A percentile compares a stretch with the other conserved stretches of the same genome.
These are phyloP conservation scores for Beta macrorhiza DNA, from an alignment of 179 eudicot genomes.

Conservation along the genomic window DNA sequence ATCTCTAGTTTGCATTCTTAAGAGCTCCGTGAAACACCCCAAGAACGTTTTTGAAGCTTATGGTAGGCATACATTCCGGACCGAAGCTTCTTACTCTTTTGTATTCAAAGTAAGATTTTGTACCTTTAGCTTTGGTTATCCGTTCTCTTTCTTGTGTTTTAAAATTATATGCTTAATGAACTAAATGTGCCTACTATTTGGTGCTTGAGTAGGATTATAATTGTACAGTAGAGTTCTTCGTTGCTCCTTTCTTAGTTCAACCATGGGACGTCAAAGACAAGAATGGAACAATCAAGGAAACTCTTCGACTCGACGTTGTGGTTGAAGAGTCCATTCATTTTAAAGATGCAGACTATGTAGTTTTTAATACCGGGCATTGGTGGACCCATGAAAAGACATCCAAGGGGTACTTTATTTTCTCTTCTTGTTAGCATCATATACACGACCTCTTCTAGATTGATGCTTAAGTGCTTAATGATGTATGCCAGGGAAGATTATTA, in stretches of 20 bases:
- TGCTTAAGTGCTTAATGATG: not conserved
- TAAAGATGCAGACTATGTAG: constrained; percentile 61
- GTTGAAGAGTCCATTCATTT: constrained; percentile 51
- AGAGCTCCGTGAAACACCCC: constrained; percentile 44
- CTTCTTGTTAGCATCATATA: not conserved
- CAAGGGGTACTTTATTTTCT: constrained; percentile 51
- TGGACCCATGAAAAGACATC: constrained; percentile 96
- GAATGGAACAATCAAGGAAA: constrained; percentile 67
- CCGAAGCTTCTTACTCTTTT: constrained; percentile 79
- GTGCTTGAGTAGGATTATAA: constrained; percentile 58
- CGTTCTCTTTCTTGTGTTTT: not conserved
- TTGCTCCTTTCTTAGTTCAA: constrained; percentile 83
- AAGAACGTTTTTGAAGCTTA: constrained; percentile 64
- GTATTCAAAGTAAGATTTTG: constrained; percentile 63
- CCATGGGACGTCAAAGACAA: constrained; percentile 64
- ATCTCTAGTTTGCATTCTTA: constrained; percentile 65
- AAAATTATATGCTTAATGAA: not conserved
- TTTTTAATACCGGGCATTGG: constrained; percentile 98
- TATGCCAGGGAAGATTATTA: constrained; percentile 76
- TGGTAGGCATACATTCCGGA: constrained; percentile 63
- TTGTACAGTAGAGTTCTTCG: constrained; percentile 82
- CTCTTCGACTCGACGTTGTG: constrained; percentile 76
- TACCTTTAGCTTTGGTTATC: not conserved
- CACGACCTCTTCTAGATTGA: not conserved
- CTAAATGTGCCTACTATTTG: not conserved